These are phyloP conservation scores for Gnomoniopsis smithogilvyi DNA, from an alignment of 2,329 filamentous ascomycete species.

Conservation along the genomic window DNA sequence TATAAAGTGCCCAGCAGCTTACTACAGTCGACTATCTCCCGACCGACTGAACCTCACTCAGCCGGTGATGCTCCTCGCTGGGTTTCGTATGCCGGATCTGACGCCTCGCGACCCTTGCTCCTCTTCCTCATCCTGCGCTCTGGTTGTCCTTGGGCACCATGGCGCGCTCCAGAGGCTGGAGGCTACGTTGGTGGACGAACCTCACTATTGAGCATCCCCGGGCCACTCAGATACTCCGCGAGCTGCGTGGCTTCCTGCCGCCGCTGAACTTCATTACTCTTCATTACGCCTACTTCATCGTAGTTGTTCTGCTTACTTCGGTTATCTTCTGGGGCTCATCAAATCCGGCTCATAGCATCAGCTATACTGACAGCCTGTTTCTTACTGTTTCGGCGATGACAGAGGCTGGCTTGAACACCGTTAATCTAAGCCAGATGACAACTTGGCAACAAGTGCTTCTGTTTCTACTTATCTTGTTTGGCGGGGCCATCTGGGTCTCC, in stretches of 20 bases:
- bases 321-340: constrained; percentile 60
- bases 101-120: neutral
- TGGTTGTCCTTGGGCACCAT: neutral
- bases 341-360: constrained; percentile 46
- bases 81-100: constrained; percentile 3
- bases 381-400: constrained; percentile 65
- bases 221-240: neutral
- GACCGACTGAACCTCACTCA: constrained; percentile 5
- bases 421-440: constrained; percentile 61
- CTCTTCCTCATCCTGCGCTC: neutral
- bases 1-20: neutral
- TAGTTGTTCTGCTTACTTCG: constrained; percentile 51
- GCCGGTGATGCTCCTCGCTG: constrained; percentile 9
- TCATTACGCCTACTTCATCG: constrained; percentile 66
- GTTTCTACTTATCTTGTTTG: constrained; percentile 62
- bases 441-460: constrained; percentile 67
- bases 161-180: neutral
- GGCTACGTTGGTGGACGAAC: neutral
- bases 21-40: neutral
- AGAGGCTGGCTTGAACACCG: constrained; percentile 64
- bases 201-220: neutral
- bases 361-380: constrained; percentile 65
- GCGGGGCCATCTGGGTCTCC: constrained; percentile 65
- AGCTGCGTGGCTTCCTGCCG: constrained; percentile 8
- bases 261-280: constrained; percentile 58